Base-by-base conservation (phyloP, 305 asterid species). In the Fraxinus ornus region DNA sequence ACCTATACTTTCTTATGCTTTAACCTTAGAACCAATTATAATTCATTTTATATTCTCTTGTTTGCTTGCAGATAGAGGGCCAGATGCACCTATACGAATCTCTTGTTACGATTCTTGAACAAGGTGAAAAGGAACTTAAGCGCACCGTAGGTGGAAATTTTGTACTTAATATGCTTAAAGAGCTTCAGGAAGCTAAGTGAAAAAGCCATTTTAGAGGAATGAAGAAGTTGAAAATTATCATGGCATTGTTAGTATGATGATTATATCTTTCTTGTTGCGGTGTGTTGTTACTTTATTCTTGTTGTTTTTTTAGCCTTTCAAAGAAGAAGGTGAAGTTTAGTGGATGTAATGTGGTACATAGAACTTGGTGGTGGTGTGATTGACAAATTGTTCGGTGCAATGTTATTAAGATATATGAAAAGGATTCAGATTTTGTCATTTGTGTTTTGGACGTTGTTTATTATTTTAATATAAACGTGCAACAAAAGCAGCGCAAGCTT, bases 401-500 rank as follows among this genome's bases (percentile, higher is more conserved):
- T 4, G 17, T 21, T 57, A 5, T 8, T 39, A 39, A 24, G 30
- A 28, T 32, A 3, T 32, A 32, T 32, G 47, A 8, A 41, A 9
- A 41, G 0, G 49, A 41, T 41, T 41, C 49, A 9, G 49, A 41
- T 41, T 41, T 41, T 10, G 15, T 41, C 4, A 2, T 9, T 1
- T 41, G 49, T 41, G 49, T 41, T 41, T 41, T 41, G 3, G 4
- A 41, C 10, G 15, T 41, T 39, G 13, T 9, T 8, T 39, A 39
- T 39, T 39, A 8, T 1, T 52, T 17, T 52, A 0, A 5, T 0
- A 1, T 17, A 52, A 52, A 52, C 3, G 24, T 17, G 24, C 2
- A n/a, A 9, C 0, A 7, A n/a, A 1, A 1, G 76, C 78, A 88
- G 86, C 83, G 83, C 86, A 88, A 89, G 82, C 82, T 79, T 57